Base-by-base conservation (phyloP, 768 basidiomycete genomes). In the Botryobasidium botryosum region DNA sequence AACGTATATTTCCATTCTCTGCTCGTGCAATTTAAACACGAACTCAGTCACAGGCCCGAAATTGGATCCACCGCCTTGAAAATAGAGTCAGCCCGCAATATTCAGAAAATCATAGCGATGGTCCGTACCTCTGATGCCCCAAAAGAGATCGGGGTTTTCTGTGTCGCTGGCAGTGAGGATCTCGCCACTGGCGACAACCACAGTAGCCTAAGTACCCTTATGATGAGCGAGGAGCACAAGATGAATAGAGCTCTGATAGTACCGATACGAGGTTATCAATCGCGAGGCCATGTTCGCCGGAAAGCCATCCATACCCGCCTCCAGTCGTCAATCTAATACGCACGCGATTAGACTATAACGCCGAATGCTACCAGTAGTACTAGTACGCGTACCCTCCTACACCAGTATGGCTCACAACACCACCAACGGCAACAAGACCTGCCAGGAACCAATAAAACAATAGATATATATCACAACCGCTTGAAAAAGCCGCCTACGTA, bases 221-320 rank as follows among this genome's bases (percentile, higher is more conserved):
- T n/a, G n/a, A n/a, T n/a, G n/a, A n/a, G n/a, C n/a, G n/a, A n/a
- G n/a, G n/a, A n/a, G n/a, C n/a, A n/a, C n/a, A n/a, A n/a, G n/a
- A n/a, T n/a, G n/a, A n/a, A n/a, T n/a, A n/a, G n/a, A n/a, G n/a
- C 32, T 33, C 32, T 33, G 10, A 18, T 12, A 12, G 18, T 33
- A 55, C 60, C 49, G 60, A 51, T 5, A 59, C 23, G 5, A 57
- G 32, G 36, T 53, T 54, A 45, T 57, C 56, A 44, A 56, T 41
- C 33, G 44, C 48, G 6, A 57, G 47, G 18, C 56, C 56, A 40
- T 54, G 50, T 33, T 55, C 51, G 23, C 53, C 61, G 31, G 60
- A 66, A 6, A 75, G 63, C 62, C 61, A 72, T 13, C 74, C 74
- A 46, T 65, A 71, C 2, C 73, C 74, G 6, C 73, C 72, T 28